Evolutionary conservation across 768 basidiomycete genomes (phyloP).

Genomic region (Xerocomus potaroensis): DNA sequence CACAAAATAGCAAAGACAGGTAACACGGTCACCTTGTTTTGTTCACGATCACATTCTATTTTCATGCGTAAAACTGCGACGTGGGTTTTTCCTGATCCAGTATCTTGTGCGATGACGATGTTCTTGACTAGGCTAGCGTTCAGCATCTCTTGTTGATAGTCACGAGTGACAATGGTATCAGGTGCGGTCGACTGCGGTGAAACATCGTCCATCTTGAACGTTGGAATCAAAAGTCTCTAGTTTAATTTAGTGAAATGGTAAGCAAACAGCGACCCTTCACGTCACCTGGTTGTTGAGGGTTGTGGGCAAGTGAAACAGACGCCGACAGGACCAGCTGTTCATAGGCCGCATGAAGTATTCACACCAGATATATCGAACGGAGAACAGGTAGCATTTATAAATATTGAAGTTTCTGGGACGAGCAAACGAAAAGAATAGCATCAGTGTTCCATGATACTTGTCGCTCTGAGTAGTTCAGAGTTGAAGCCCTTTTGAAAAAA

Average conservation of each 20-base stretch:
- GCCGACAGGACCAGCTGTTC: not conserved
- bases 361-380: not conserved
- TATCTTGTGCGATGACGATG: constrained; percentile 73
- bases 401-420: no score
- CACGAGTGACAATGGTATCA: constrained; percentile 33
- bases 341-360: not conserved
- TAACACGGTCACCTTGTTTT: constrained; percentile 47
- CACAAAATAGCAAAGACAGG: not conserved
- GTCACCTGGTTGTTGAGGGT: constrained; percentile 8
- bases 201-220: constrained; percentile 13
- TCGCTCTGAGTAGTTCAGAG: no score
- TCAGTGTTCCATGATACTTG: no score
- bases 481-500: no score
- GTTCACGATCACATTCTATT: constrained; percentile 57
- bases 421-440: no score
- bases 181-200: not conserved
- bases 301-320: not conserved
- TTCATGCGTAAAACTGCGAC: constrained; percentile 72
- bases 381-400: not conserved
- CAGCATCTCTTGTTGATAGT: constrained; percentile 80
- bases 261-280: no score
- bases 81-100: constrained; percentile 78
- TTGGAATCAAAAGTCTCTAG: no score
- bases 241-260: no score
- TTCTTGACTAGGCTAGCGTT: constrained; percentile 62